These are phyloP conservation scores for Plantago lanceolata DNA, from an alignment of 305 asterid genomes.

Conservation along the genomic window DNA sequence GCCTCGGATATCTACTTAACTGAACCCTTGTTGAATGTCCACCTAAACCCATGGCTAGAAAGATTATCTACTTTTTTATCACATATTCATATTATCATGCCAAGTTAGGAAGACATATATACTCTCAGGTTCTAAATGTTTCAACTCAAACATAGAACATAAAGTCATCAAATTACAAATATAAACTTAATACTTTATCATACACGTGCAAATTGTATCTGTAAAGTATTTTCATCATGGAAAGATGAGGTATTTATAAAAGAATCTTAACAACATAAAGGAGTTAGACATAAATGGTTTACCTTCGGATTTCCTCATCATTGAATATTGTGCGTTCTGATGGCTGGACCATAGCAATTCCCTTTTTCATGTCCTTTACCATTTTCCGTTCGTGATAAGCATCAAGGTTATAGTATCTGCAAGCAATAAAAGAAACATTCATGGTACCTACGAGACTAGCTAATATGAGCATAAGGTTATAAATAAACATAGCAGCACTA, in stretches of 20 bases:
- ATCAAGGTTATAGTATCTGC: slow-evolving; percentile 85
- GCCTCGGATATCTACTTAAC: no score
- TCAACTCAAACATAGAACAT: not conserved
- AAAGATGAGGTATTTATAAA: not conserved
- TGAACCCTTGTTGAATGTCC: no score
- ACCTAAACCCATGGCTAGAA: no score
- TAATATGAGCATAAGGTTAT: not conserved
- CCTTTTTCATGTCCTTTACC: slow-evolving; percentile 69
- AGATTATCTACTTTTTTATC: no score
- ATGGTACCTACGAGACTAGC: slow-evolving; percentile 1
- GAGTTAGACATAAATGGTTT: slow-evolving; percentile 7
- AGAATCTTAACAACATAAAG: slow-evolving; percentile 4
- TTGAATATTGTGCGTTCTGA: slow-evolving; percentile 74
- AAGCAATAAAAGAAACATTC: slow-evolving; percentile 20
- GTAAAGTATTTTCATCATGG: not conserved
- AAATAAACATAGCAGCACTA: not conserved
- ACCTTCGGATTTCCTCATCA: slow-evolving; percentile 97
- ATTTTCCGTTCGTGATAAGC: slow-evolving; percentile 59
- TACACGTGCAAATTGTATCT: no score
- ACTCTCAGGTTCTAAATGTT: not conserved
- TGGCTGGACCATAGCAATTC: slow-evolving; percentile 43
- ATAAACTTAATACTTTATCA: no score
- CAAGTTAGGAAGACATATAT: not conserved
- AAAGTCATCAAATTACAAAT: not conserved
- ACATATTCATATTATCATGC: not conserved